These are phyloP conservation scores for Ogataea henricii DNA, from an alignment of 805 yeast genomes.

Conservation along the genomic window DNA sequence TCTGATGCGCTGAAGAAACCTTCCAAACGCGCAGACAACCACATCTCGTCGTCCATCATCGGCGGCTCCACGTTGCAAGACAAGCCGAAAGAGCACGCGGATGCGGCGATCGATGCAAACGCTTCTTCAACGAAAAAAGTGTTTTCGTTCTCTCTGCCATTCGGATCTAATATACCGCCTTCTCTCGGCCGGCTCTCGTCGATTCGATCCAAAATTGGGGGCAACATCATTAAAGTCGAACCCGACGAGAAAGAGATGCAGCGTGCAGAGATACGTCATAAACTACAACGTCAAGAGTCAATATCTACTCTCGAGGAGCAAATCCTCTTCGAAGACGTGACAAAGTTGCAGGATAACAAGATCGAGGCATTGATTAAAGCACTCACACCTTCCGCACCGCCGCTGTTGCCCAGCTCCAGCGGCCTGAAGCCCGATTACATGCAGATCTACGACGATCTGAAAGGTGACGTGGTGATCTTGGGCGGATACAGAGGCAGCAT, in stretches of 20 bases:
- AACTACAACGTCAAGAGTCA: conserved; percentile 55
- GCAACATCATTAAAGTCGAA: conserved; percentile 9
- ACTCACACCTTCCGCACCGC: conserved; percentile 36
- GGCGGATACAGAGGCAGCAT: conserved; percentile 92
- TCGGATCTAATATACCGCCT: conserved; percentile 43
- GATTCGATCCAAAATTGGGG: conserved; percentile 13
- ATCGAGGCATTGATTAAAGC: conserved; percentile 69
- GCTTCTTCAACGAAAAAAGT: conserved; percentile 34
- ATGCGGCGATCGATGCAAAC: conserved; percentile 25
- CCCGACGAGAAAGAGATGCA: conserved; percentile 30
- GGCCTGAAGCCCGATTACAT: conserved; percentile 38
- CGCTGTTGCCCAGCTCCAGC: conserved; percentile 23
- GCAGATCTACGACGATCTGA: conserved; percentile 56
- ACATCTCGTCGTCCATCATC: conserved; percentile 47
- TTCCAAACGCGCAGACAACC: conserved; percentile 8
- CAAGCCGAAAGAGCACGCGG: conserved; percentile 7
- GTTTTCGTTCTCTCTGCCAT: conserved; percentile 61
- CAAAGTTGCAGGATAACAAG: conserved; percentile 66
- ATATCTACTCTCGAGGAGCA: conserved; percentile 67
- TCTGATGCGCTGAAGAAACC: background rate
- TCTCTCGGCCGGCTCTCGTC: conserved; percentile 17
- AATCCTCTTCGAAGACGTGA: conserved; percentile 50
- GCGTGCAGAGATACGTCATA: conserved; percentile 40
- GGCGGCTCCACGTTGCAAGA: conserved; percentile 46
- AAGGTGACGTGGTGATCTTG: conserved; percentile 77